Percentiles rank a stretch among this genome's conserved stretches.
These are phyloP conservation scores for Escallonia rubra DNA, from an alignment of 129 eudicot genomes.

Conservation along the genomic window DNA sequence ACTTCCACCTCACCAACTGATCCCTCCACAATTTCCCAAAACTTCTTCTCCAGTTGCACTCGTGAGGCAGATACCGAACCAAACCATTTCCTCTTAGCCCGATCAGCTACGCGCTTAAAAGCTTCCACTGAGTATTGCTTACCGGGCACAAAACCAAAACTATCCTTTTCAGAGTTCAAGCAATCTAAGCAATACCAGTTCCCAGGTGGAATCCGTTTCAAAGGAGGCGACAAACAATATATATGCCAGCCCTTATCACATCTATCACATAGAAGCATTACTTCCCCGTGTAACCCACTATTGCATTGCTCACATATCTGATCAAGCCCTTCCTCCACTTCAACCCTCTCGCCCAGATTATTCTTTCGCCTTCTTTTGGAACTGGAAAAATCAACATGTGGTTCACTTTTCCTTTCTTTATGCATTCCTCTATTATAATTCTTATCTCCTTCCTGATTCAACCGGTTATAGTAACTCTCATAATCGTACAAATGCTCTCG, in stretches of 20 bases:
- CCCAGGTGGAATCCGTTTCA: slow-evolving; percentile 77
- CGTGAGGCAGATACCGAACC: slow-evolving; percentile 67
- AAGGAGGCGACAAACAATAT: slow-evolving; percentile 91
- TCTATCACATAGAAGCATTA: slow-evolving; percentile 93
- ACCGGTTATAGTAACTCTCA: slow-evolving; percentile 55
- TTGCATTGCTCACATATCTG: slow-evolving; percentile 95
- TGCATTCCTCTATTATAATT: slow-evolving; percentile 34
- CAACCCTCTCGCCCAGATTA: slow-evolving; percentile 49
- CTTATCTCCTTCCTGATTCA: slow-evolving; percentile 50
- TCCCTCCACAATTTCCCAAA: slow-evolving; percentile 99
- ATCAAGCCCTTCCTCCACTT: slow-evolving; percentile 48
- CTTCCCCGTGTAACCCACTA: slow-evolving; percentile 97
- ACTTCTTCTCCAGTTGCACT: slow-evolving; percentile 83
- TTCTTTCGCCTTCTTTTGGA: slow-evolving; percentile 57
- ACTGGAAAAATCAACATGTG: slow-evolving; percentile 25
- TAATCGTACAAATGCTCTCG: slow-evolving; percentile 87
- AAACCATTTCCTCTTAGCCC: slow-evolving; percentile 91
- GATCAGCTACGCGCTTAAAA: slow-evolving; percentile 85
- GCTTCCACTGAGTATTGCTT: slow-evolving; percentile 70
- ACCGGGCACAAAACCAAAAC: slow-evolving; percentile 95
- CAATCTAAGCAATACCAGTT: slow-evolving; percentile 98
- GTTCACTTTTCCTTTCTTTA: slow-evolving; percentile 31
- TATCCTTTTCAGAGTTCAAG: slow-evolving; percentile 86
- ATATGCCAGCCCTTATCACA: slow-evolving; percentile 98
- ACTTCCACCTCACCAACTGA: slow-evolving; percentile 93